Evolutionary conservation across 2,329 filamentous ascomycete species (phyloP).

Genomic region (Monilinia vaccinii-corymbosi): DNA sequence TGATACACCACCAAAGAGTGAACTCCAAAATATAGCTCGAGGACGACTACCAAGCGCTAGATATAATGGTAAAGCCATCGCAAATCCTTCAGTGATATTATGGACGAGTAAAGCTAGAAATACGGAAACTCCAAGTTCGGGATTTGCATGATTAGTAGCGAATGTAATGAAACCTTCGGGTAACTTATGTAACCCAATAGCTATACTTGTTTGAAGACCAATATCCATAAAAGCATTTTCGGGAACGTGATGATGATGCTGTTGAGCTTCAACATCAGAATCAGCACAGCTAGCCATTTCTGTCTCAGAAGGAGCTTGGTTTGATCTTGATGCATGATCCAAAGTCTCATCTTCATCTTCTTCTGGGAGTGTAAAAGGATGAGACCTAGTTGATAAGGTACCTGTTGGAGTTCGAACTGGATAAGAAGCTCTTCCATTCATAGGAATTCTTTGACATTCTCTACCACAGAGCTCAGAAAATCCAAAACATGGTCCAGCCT

Average conservation of each 20-base stretch:
- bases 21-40: slow-evolving; percentile 77
- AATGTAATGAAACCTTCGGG: slow-evolving; percentile 86
- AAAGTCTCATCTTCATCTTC: not conserved
- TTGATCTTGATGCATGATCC: not conserved
- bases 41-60: slow-evolving; percentile 75
- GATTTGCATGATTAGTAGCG: slow-evolving; percentile 93
- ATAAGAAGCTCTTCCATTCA: slow-evolving; percentile 7
- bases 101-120: slow-evolving; percentile 96
- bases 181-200: slow-evolving; percentile 92
- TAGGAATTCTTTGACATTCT: slow-evolving; percentile 44
- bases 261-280: slow-evolving; percentile 24
- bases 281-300: slow-evolving; percentile 12
- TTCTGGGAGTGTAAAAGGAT: slow-evolving; percentile 5
- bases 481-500: slow-evolving; percentile 51
- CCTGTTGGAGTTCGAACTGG: slow-evolving; percentile 14
- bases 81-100: slow-evolving; percentile 96
- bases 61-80: slow-evolving; percentile 85
- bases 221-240: slow-evolving; percentile 90
- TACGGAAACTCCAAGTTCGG: slow-evolving; percentile 76
- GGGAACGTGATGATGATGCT: slow-evolving; percentile 88
- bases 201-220: slow-evolving; percentile 90
- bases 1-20: slow-evolving; percentile 72
- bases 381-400: slow-evolving; percentile 6
- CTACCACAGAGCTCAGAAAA: slow-evolving; percentile 58
- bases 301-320: slow-evolving; percentile 9